Evolutionary conservation across 176 grass and related monocot species (phyloP), one percentile per base, ranked within the genome.

Genomic region (Aegilops umbellulata): DNA sequence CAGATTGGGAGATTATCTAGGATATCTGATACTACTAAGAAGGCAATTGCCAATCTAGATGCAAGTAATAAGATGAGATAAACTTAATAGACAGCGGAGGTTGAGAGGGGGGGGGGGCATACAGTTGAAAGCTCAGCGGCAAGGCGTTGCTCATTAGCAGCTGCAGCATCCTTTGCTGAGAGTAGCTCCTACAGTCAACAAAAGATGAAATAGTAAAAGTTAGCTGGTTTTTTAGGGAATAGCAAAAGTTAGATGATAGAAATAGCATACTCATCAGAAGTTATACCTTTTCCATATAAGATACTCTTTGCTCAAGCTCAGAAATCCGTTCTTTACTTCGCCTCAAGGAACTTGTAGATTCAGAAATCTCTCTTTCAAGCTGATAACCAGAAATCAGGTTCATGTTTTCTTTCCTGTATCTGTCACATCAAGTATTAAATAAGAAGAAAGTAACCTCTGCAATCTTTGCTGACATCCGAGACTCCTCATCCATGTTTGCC

Each of bases 301-400:
- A 86, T 74, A 94, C 53, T 88, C 96, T 92, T 87, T 94, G 77
- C 88, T 95, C 96, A 42, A 95, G 85, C 77, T 95, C 93, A 20
- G 85, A 78, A 53, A 90, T 64, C 16, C 81, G 88, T 62, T 95
- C 93, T 58, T 84, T 95, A 41, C 90, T 92, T 76, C 90, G 63
- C 68, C 91, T 98, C 82, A 92, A 91, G 34, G 86, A 93, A 83
- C 80, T 90, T 30, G 92, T 94, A 66, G 86, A 94, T 79, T 88
- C 91, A 77, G 81, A 91, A 24, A 90, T 82, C 84, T 98, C 93
- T 88, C 93, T 89, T 91, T 98, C 93, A 92, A 92, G 90, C 96
- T 98, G 88, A 64, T 84, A 88, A 25, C 44, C 19, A 79, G 84
- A 80, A 85, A 12, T 63, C 36, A 86, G 10, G 3, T 16, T 31